Evolutionary conservation across 2,329 filamentous ascomycete genomes (phyloP), one percentile per base, ranked within the genome.

Genomic region (Nothophoma quercina): DNA sequence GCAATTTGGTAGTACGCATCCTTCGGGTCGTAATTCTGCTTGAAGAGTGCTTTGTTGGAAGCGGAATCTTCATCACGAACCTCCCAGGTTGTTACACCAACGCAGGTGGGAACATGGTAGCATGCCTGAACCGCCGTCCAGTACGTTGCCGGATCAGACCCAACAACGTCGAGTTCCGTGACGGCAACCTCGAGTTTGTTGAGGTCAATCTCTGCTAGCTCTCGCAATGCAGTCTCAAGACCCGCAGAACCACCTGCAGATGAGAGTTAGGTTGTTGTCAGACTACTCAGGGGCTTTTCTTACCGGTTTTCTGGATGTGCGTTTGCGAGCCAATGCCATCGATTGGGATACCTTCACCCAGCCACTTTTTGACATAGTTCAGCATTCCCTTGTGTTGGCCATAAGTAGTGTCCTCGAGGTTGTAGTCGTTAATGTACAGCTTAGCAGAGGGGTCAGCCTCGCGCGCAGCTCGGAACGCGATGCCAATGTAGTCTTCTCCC

Each of bases 371-470:
- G 63, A 91, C 87, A 65, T 86, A 78, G 18, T 66, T 71, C 13
- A 83, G 76, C 76, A 88, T 83, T 36, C 74, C 78, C 10, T 72
- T 74, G 15, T 78, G 78, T 77, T 91, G 91, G 57, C 2, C 16
- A 8, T 8, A 80, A 58, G 62, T 79, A 12, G 86, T 81, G 26
- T 72, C 77, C 74, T 89, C 87, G 38, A 89, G 81, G 75, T 88
- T 81, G 70, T 79, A 81, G 66, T 91, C 88, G 71, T 91, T 91
- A 77, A 91, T 89, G 77, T 89, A 91, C 30, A 91, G 78, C 76
- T 87, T 88, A 5, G 85, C 87, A 51, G 75, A 64, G 2, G 88
- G 87, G 68, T 91, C 88, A 5, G 86, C 87, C 5, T 79, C 78
- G 47, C 83, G 82, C 10, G 89, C 89, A 2, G 88, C 84, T 54